Conservation (phyloP, 1,284 basidiomycete genomes). For the Ganoderma lucidum region DNA sequence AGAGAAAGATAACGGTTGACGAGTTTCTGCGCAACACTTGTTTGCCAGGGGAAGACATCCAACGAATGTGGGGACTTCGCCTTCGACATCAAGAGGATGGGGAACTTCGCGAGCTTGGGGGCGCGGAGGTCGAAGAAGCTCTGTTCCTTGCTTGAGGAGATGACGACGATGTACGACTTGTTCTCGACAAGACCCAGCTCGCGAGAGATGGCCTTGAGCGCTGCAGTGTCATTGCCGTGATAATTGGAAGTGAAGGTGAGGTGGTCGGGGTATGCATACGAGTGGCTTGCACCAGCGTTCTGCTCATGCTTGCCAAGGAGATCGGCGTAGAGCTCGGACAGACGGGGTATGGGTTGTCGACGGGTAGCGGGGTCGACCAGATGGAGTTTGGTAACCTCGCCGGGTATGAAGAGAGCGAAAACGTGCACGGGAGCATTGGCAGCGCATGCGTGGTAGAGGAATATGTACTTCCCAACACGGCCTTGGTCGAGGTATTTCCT, state of each 20-base stretch:
- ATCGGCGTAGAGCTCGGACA: slow-evolving; percentile 78
- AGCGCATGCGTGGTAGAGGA: slow-evolving; percentile 91
- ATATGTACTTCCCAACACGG: slow-evolving; percentile 80
- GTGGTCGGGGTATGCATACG: slow-evolving; percentile 75
- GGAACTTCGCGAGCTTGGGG: slow-evolving; percentile 85
- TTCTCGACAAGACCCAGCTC: slow-evolving; percentile 83
- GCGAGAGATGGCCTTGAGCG: slow-evolving; percentile 89
- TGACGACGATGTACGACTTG: slow-evolving; percentile 76
- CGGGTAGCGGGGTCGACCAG: slow-evolving; percentile 90
- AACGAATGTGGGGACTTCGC: slow-evolving; percentile 77
- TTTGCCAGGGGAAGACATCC: slow-evolving; percentile 83
- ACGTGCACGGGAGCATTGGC: slow-evolving; percentile 83
- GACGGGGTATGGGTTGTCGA: slow-evolving; percentile 82
- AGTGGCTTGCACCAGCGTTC: slow-evolving; percentile 50
- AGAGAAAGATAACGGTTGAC: slow-evolving; percentile 84
- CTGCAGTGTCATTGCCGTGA: slow-evolving; percentile 82
- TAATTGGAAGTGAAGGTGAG: slow-evolving; percentile 81
- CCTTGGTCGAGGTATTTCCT: slow-evolving; percentile 84
- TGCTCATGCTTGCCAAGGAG: slow-evolving; percentile 58
- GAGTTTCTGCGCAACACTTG: slow-evolving; percentile 80
- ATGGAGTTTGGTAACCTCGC: slow-evolving; percentile 81
- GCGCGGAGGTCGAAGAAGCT: slow-evolving; percentile 85
- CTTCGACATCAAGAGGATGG: slow-evolving; percentile 87
- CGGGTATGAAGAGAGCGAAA: slow-evolving; percentile 89
- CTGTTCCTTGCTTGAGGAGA: slow-evolving; percentile 89